Percentiles rank a stretch among this genome's conserved stretches.
Evolutionary conservation across 495 filamentous ascomycete species (phyloP).

Genomic region (Aspergillus funiculosus): DNA sequence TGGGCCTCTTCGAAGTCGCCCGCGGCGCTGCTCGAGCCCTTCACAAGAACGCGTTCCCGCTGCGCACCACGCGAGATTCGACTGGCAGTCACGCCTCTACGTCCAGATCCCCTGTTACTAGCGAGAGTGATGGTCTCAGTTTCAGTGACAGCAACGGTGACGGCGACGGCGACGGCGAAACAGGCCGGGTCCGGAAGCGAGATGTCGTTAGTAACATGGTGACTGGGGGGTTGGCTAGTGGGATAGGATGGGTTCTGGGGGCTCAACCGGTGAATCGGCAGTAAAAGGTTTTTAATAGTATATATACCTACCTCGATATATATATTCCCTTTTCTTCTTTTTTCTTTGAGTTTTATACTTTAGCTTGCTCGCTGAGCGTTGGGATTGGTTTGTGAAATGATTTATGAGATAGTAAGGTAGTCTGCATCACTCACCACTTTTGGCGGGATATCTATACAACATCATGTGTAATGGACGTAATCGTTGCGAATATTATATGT

Average conservation of each 20-base stretch:
- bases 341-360: too few species aligned
- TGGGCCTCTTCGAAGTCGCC: slow-evolving; percentile 91
- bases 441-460: too few species aligned
- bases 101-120: slow-evolving; percentile 2
- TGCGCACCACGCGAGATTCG: slow-evolving; percentile 33
- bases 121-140: background rate
- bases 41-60: slow-evolving; percentile 55
- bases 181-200: slow-evolving; percentile 60
- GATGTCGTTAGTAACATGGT: slow-evolving; percentile 75
- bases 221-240: slow-evolving; percentile 67
- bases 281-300: background rate
- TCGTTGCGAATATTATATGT: too few species aligned
- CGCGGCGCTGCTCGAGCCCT: slow-evolving; percentile 73
- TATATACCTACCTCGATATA: background rate
- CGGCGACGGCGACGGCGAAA: slow-evolving; percentile 27
- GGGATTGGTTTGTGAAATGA: too few species aligned
- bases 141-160: slow-evolving; percentile 12
- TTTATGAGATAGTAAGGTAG: too few species aligned
- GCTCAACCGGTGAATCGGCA: slow-evolving; percentile 52
- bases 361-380: too few species aligned
- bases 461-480: too few species aligned
- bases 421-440: too few species aligned
- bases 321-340: background rate
- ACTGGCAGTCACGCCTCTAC: slow-evolving; percentile 13
- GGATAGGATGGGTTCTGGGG: slow-evolving; percentile 81